Conservation (phyloP, 805 yeast species). For the Saturnispora saitoi region DNA sequence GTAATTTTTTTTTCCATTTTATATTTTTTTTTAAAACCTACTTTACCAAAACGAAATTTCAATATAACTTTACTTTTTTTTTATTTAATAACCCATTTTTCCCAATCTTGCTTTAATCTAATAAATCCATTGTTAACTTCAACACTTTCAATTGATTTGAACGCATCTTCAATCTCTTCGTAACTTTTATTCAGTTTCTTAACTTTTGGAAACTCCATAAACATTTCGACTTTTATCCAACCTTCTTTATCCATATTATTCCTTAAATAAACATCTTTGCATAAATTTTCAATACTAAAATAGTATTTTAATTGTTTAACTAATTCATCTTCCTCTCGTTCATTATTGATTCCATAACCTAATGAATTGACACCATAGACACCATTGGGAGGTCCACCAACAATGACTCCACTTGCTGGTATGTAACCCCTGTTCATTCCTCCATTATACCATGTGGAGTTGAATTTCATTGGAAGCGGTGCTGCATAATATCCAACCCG, state of each 20-base stretch:
- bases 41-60: not conserved
- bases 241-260: slow-evolving; percentile 70
- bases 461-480: not conserved
- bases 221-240: slow-evolving; percentile 47
- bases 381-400: not conserved
- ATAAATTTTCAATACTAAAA: slow-evolving; percentile 76
- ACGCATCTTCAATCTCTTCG: slow-evolving; percentile 15
- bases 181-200: slow-evolving; percentile 25
- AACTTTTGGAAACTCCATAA: slow-evolving; percentile 66
- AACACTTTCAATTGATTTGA: slow-evolving; percentile 11
- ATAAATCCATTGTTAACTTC: slow-evolving; percentile 29
- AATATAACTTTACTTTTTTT: not conserved
- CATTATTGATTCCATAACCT: slow-evolving; percentile 9
- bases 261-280: slow-evolving; percentile 73
- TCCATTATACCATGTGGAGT: not conserved
- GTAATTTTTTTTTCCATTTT: not conserved
- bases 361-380: not conserved
- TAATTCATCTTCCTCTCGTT: slow-evolving; percentile 3
- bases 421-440: not conserved
- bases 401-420: not conserved
- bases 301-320: slow-evolving; percentile 71
- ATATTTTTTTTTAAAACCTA: not conserved
- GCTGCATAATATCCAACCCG: not conserved
- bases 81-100: slow-evolving; percentile 48
- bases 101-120: slow-evolving; percentile 50